Percentiles rank a stretch among this genome's conserved stretches.
Evolutionary conservation across 2,329 filamentous ascomycete species (phyloP).

Genomic region (Colletotrichum karsti): DNA sequence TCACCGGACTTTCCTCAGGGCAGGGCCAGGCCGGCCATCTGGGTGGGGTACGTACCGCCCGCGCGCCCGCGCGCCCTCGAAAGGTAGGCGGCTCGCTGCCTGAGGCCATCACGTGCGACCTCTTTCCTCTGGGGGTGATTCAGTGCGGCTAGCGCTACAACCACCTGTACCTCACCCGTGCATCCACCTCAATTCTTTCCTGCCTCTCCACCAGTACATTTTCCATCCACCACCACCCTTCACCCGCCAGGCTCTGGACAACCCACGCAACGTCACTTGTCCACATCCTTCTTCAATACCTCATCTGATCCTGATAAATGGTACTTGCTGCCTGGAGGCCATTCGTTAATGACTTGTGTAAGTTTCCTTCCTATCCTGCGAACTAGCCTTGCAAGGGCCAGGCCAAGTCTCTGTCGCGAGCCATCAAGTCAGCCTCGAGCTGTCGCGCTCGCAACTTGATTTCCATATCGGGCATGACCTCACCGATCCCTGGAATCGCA

Average conservation of each 20-base stretch:
- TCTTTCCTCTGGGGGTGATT: conserved; percentile 25
- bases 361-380: conserved; percentile 44
- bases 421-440: conserved; percentile 44
- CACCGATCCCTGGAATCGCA: conserved; percentile 34
- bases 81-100: not conserved
- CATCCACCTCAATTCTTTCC: conserved; percentile 48
- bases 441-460: conserved; percentile 43
- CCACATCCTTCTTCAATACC: conserved; percentile 11
- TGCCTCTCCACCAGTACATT: conserved; percentile 41
- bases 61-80: not conserved
- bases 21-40: not conserved
- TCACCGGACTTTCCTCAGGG: not conserved
- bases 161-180: conserved; percentile 29
- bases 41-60: not conserved
- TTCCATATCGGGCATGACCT: conserved; percentile 37
- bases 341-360: conserved; percentile 61
- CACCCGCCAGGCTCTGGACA: conserved; percentile 27
- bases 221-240: conserved; percentile 32
- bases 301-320: conserved; percentile 15
- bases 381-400: conserved; percentile 40
- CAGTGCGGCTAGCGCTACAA: conserved; percentile 30
- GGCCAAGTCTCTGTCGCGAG: conserved; percentile 42
- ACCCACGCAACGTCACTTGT: conserved; percentile 27
- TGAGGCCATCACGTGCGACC: conserved; percentile 13
- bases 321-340: conserved; percentile 45